Percentiles rank a stretch among this genome's conserved stretches.
Evolutionary conservation across 257 asterid genomes (phyloP).

Genomic region (Schizonepeta tenuifolia): DNA sequence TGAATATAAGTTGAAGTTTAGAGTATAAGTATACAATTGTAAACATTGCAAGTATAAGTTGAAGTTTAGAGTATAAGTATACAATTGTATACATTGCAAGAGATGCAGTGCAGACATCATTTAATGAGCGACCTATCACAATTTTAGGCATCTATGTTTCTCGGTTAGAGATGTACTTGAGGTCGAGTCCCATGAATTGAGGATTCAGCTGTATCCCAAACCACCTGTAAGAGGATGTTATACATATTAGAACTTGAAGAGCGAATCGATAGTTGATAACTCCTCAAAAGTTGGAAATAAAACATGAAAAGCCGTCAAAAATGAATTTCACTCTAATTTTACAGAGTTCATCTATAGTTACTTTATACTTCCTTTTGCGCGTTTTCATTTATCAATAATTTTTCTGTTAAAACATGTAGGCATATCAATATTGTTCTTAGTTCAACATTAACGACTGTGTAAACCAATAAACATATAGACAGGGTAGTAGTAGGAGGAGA

Average conservation of each 20-base stretch:
- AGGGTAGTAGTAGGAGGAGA: background rate
- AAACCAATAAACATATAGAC: constrained; percentile 15
- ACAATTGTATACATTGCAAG: constrained; percentile 9
- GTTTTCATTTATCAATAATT: constrained; percentile 14
- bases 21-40: constrained; percentile 12
- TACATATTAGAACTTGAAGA: constrained; percentile 34
- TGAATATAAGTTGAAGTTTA: background rate
- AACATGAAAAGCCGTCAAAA: constrained; percentile 8
- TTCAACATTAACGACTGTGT: constrained; percentile 17
- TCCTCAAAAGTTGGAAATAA: constrained; percentile 13
- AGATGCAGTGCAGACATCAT: constrained; percentile 11
- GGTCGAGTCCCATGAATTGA: constrained; percentile 88
- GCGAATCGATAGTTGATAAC: constrained; percentile 16
- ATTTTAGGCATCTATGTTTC: constrained; percentile 23
- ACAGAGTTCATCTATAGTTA: background rate
- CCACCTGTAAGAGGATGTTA: constrained; percentile 69
- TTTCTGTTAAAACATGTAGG: background rate
- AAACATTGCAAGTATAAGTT: background rate
- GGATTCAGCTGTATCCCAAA: constrained; percentile 97
- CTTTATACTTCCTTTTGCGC: background rate
- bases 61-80: constrained; percentile 2
- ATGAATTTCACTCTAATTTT: background rate
- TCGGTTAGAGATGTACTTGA: constrained; percentile 67
- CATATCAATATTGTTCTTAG: constrained; percentile 27
- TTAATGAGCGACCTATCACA: background rate